These are phyloP conservation scores for Lactarius vividus DNA, from an alignment of 768 basidiomycete species.

Conservation along the genomic window DNA sequence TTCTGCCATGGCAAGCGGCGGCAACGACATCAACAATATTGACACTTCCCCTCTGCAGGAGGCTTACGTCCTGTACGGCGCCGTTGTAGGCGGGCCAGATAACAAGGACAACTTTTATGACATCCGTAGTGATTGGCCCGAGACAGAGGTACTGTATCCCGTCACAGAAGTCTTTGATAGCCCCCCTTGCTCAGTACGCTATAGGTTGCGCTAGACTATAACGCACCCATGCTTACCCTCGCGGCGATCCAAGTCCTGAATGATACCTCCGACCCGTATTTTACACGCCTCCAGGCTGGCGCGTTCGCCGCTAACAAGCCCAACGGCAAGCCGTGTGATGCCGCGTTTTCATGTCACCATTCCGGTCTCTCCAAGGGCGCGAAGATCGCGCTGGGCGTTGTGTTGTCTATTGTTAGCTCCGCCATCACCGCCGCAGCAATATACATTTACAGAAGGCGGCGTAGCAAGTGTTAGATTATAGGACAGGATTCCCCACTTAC, in stretches of 20 bases:
- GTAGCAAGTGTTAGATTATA: constrained; percentile 5
- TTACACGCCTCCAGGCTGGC: constrained; percentile 65
- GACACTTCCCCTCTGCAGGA: constrained; percentile 70
- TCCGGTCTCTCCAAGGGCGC: constrained; percentile 55
- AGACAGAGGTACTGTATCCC: constrained; percentile 63
- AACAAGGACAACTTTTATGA: constrained; percentile 75
- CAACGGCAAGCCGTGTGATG: constrained; percentile 73
- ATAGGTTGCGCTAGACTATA: constrained; percentile 82
- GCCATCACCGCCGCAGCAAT: constrained; percentile 46
- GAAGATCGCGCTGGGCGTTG: constrained; percentile 68
- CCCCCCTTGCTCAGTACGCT: not conserved
- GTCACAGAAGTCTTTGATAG: not conserved
- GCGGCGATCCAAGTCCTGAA: constrained; percentile 75
- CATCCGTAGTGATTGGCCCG: constrained; percentile 84
- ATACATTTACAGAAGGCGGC: constrained; percentile 23
- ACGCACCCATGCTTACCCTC: constrained; percentile 85
- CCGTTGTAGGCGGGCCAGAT: constrained; percentile 85
- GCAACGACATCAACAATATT: constrained; percentile 62
- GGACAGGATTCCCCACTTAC: not conserved
- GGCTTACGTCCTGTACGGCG: constrained; percentile 81
- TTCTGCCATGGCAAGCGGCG: constrained; percentile 85
- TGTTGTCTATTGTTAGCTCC: constrained; percentile 60
- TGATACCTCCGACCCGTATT: constrained; percentile 71
- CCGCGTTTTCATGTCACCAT: constrained; percentile 48
- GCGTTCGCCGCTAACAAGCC: constrained; percentile 62